Evolutionary conservation across 768 basidiomycete species (phyloP).

Genomic region (Hygrophoropsis aurantiaca): DNA sequence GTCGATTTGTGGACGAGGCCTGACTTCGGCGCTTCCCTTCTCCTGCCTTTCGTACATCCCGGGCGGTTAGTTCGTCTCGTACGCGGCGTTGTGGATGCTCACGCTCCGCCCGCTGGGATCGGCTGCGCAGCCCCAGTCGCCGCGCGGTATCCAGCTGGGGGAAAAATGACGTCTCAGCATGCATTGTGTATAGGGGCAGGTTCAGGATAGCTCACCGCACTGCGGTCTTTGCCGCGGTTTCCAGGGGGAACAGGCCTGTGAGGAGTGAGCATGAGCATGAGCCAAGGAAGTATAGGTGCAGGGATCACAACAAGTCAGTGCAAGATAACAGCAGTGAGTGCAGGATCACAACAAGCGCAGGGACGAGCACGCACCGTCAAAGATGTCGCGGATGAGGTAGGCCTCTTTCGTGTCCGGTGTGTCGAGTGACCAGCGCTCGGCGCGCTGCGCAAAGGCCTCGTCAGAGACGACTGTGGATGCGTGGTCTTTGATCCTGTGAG

Average conservation of each 20-base stretch:
- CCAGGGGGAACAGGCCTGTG: conserved; percentile 76
- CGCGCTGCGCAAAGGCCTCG: conserved; percentile 70
- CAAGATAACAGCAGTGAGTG: not conserved
- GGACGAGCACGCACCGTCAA: conserved; percentile 84
- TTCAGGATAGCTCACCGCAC: conserved; percentile 61
- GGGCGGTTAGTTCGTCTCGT: conserved; percentile 36
- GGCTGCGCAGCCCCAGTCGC: conserved; percentile 93
- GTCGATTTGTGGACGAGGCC: no score
- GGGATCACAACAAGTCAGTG: not conserved
- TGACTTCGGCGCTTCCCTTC: no score
- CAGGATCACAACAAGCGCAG: conserved; percentile 14
- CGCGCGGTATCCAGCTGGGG: conserved; percentile 85
- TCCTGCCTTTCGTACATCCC: conserved; percentile 13
- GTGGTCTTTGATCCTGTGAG: conserved; percentile 81
- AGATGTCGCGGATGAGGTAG: conserved; percentile 88
- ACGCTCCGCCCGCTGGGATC: conserved; percentile 97
- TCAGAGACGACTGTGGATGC: conserved; percentile 76
- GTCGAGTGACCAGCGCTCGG: conserved; percentile 72
- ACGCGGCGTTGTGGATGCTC: conserved; percentile 93
- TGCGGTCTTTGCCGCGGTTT: conserved; percentile 86
- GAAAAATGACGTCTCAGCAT: conserved; percentile 9
- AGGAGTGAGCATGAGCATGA: conserved; percentile 1
- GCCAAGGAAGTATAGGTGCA: conserved; percentile 3
- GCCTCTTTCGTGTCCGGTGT: conserved; percentile 97
- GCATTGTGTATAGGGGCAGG: conserved; percentile 6